Conservation (phyloP, 2,329 filamentous ascomycete species). For the Volutella citrinella region DNA sequence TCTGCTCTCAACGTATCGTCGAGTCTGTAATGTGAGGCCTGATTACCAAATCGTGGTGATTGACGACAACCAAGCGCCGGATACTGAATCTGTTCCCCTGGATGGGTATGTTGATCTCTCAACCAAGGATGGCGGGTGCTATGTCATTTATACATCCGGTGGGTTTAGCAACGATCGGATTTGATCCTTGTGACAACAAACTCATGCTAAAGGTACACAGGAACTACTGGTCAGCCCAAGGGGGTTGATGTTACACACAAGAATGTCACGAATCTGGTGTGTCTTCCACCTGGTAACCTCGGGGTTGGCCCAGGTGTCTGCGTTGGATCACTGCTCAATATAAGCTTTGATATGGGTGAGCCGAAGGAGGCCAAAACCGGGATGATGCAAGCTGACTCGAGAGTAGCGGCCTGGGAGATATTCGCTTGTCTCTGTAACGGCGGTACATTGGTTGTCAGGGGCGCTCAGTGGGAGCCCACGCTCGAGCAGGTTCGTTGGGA, state of each 20-base stretch:
- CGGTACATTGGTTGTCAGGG: constrained; percentile 52
- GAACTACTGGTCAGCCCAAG: constrained; percentile 56
- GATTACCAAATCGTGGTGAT: constrained; percentile 24
- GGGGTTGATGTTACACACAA: constrained; percentile 56
- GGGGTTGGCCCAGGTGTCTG: constrained; percentile 47
- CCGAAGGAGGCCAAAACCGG: constrained; percentile 9
- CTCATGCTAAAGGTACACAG: constrained; percentile 32
- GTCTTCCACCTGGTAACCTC: constrained; percentile 48
- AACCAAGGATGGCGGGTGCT: constrained; percentile 37
- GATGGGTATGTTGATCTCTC: constrained; percentile 29
- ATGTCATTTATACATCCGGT: constrained; percentile 56
- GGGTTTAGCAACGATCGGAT: constrained; percentile 7
- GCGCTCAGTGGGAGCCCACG: constrained; percentile 45
- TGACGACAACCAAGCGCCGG: constrained; percentile 17
- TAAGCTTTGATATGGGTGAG: constrained; percentile 61
- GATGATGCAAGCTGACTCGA: constrained; percentile 9
- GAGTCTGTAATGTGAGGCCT: constrained; percentile 27
- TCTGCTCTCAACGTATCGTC: constrained; percentile 35
- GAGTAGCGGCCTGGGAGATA: constrained; percentile 58
- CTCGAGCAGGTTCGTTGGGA: constrained; percentile 39
- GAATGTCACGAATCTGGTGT: constrained; percentile 53
- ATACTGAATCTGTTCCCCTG: constrained; percentile 1
- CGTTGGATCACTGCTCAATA: constrained; percentile 54
- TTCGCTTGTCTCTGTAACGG: constrained; percentile 55
- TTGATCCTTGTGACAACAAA: too few relatives aligned